Base-by-base conservation (phyloP, 495 filamentous ascomycete genomes). In the Tetracladium marchalianum region DNA sequence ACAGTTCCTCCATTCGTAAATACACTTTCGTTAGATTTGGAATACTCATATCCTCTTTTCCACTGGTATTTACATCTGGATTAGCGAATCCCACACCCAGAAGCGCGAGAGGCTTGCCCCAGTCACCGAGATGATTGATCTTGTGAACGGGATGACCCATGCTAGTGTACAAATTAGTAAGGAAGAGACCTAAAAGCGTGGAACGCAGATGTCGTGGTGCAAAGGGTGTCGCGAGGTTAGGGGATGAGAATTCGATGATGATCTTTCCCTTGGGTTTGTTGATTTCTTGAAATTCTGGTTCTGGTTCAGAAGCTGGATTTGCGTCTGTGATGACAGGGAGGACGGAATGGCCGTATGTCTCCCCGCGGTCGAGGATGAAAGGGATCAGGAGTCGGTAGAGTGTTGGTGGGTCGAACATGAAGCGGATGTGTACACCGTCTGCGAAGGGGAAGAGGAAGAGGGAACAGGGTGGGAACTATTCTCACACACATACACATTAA, bases 61-160 rank as follows among this genome's bases (percentile, higher is more conserved):
- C 45, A 16, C 64, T 47, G 27, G 83, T 63, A 45, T 71, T 71
- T 49, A 80, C 76, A 59, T 84, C 80, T 44, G 66, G 71, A 35
- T 66, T 66, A 58, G 77, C 71, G 61, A 77, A 88, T 17, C 81
- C 83, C 35, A 81, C 71, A 10, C 75, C 81, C 13, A 87, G 68
- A 35, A 87, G 65, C 52, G 82, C 84, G 54, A 84, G 84, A 59
- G 83, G 81, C 65, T 81, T 82, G 36, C 82, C 82, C 82, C 82
- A 87, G 57, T 87, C 82, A 41, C 82, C 82, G 9, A 87, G 68
- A 60, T 85, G 86, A 65, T 85, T 85, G 73, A 85, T 78, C 46
- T 77, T 73, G 49, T 72, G 66, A 4, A 85, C 81, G 35, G 85
- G 73, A 78, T 80, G 87, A 48, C 84, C 84, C 52, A 78, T 73